These are phyloP conservation scores for Aureobasidium sp. DNA, from an alignment of 2,329 filamentous ascomycete species.

Conservation along the genomic window DNA sequence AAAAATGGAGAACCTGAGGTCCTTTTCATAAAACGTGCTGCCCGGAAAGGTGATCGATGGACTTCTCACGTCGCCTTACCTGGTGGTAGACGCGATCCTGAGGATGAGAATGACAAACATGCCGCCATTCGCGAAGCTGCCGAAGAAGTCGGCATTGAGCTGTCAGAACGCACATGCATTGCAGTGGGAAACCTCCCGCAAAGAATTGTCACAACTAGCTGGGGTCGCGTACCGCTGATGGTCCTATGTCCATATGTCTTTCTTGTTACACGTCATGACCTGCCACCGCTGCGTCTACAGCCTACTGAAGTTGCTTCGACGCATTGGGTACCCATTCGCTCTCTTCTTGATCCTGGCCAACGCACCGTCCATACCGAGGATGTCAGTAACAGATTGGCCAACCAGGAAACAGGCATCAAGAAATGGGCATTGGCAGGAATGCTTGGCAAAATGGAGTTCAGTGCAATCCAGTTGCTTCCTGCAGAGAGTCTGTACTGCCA, in stretches of 20 bases:
- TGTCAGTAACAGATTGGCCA: conserved; percentile 52
- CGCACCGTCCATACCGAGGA: conserved; percentile 56
- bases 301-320: conserved; percentile 59
- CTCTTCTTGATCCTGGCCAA: conserved; percentile 50
- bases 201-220: conserved; percentile 55
- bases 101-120: conserved; percentile 53
- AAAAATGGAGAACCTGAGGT: conserved; percentile 57
- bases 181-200: conserved; percentile 55
- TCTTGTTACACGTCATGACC: conserved; percentile 47
- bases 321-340: conserved; percentile 59
- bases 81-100: conserved; percentile 57
- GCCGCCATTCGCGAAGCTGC: conserved; percentile 55
- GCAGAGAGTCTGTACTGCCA: conserved; percentile 52
- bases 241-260: conserved; percentile 62
- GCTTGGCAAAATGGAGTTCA: conserved; percentile 59
- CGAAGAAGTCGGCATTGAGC: conserved; percentile 56
- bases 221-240: conserved; percentile 60
- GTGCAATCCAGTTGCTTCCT: conserved; percentile 53
- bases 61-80: conserved; percentile 60
- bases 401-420: conserved; percentile 45
- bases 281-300: conserved; percentile 53
- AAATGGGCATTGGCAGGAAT: conserved; percentile 47
- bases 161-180: conserved; percentile 35
- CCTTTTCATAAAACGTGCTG: conserved; percentile 62
- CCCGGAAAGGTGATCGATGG: conserved; percentile 58